Percentiles rank a stretch among this genome's conserved stretches.
These are phyloP conservation scores for Candida boidinii DNA, from an alignment of 805 yeast species.

Conservation along the genomic window DNA sequence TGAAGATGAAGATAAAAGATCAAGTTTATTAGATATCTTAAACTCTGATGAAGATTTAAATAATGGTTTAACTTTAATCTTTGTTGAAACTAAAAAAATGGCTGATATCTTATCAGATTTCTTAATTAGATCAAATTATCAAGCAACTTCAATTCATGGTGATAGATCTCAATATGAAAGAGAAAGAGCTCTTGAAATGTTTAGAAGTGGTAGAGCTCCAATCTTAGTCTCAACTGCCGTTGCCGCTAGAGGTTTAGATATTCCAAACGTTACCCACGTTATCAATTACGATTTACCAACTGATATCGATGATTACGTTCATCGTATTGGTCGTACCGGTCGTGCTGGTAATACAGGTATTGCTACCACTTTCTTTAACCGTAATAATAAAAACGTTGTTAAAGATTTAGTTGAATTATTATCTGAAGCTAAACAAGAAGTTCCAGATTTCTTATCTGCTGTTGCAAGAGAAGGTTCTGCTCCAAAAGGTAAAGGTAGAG, in stretches of 20 bases:
- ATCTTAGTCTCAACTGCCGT: slow-evolving; percentile 98
- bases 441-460: slow-evolving; percentile 79
- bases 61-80: slow-evolving; percentile 81
- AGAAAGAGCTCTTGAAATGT: slow-evolving; percentile 92
- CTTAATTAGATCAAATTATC: slow-evolving; percentile 80
- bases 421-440: slow-evolving; percentile 95
- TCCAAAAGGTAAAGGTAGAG: slow-evolving; percentile 48
- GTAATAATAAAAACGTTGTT: slow-evolving; percentile 84
- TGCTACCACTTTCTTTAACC: slow-evolving; percentile 97
- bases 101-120: slow-evolving; percentile 94
- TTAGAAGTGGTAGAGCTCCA: slow-evolving; percentile 88
- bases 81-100: slow-evolving; percentile 98
- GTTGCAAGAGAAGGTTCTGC: slow-evolving; percentile 68
- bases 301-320: slow-evolving; percentile 97
- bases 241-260: slow-evolving; percentile 99
- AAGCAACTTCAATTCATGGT: slow-evolving; percentile 98
- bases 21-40: slow-evolving; percentile 81
- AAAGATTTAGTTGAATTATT: slow-evolving; percentile 83
- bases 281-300: slow-evolving; percentile 95
- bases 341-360: slow-evolving; percentile 99
- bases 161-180: slow-evolving; percentile 97
- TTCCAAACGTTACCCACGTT: slow-evolving; percentile 97
- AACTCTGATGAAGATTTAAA: slow-evolving; percentile 54
- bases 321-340: slow-evolving; percentile 99
- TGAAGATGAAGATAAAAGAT: slow-evolving; percentile 88